Evolutionary conservation across 768 basidiomycete species (phyloP).

Genomic region (Collybiopsis luxurians): DNA sequence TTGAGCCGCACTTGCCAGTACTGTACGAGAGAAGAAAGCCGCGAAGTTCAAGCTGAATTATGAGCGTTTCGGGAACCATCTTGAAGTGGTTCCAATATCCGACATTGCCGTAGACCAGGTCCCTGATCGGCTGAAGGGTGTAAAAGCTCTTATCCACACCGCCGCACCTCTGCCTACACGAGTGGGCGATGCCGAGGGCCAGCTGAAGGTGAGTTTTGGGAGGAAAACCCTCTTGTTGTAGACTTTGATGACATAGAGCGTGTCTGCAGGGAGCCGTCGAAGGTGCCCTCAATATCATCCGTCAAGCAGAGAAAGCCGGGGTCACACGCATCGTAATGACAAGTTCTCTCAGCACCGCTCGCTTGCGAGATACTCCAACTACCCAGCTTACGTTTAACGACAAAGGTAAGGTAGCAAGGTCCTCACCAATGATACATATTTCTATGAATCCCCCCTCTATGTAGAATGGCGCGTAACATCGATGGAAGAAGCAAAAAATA

Average conservation of each 20-base stretch:
- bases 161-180: constrained; percentile 25
- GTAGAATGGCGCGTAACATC: constrained; percentile 34
- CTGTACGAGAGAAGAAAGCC: not conserved
- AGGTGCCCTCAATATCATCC: constrained; percentile 33
- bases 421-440: too few species aligned
- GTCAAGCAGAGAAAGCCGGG: constrained; percentile 31
- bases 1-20: not conserved
- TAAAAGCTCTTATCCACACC: constrained; percentile 39
- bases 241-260: not conserved
- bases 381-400: constrained; percentile 19
- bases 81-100: constrained; percentile 19
- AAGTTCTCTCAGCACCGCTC: constrained; percentile 24
- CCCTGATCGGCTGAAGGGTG: constrained; percentile 43
- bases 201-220: constrained; percentile 7
- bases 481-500: constrained; percentile 24
- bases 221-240: not conserved
- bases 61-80: constrained; percentile 10
- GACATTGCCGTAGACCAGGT: constrained; percentile 27
- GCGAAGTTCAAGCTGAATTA: not conserved
- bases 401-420: constrained; percentile 17
- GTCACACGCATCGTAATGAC: constrained; percentile 29
- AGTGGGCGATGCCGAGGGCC: constrained; percentile 10
- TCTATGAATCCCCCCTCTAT: too few species aligned
- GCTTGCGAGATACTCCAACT: constrained; percentile 4
- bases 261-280: constrained; percentile 25